Base-by-base conservation (phyloP, 2,329 filamentous ascomycete species). In the Hypomyces perniciosus region DNA sequence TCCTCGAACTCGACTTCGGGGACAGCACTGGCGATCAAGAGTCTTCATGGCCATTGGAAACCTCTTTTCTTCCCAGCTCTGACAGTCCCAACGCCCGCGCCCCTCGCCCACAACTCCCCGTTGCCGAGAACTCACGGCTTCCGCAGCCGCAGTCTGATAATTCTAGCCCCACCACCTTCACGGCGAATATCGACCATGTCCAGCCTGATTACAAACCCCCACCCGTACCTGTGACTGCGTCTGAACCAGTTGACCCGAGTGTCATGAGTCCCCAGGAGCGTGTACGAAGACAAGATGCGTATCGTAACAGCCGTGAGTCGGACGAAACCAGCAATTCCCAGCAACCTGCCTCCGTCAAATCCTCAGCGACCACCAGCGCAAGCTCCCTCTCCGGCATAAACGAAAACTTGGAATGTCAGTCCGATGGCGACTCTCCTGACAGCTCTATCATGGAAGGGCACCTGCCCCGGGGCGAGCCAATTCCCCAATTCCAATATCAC, bases 401-500 rank as follows among this genome's bases (percentile, higher is more conserved):
- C 45, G 79, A 81, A 55, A 66, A 61, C 42, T 65, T 65, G 9
- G 76, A 79, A 35, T 69, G 67, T 56, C 69, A 69, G 28, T 71
- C 68, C 31, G 69, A 71, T 51, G 70, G 66, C n/a, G 65, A 67
- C 38, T 80, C 77, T 7, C 70, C 72, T 1, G 73, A 72, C 50
- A 78, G 76, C 59, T 80, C 78, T 6, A 60, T 78, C 30, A 66
- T 74, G 28, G 75, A 78, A 39, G 73, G 72, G 12, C 66, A 68
- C 46, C 61, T 69, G 45, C 60, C 68, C 5, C 69, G 66, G 49
- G 69, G 64, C 55, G 69, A 72, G 48, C 65, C 72, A 4, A 76
- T 84, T 7, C 78, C 80, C 8, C 76, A 76, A 55, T 74, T 84
- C 49, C 80, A 84, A 60, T 84, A 85, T 57, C 79, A 84, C 58